A percentile compares a stretch with the other conserved stretches of the same genome.
These are phyloP conservation scores for Pisolithus microcarpus DNA, from an alignment of 768 basidiomycete genomes.

Conservation along the genomic window DNA sequence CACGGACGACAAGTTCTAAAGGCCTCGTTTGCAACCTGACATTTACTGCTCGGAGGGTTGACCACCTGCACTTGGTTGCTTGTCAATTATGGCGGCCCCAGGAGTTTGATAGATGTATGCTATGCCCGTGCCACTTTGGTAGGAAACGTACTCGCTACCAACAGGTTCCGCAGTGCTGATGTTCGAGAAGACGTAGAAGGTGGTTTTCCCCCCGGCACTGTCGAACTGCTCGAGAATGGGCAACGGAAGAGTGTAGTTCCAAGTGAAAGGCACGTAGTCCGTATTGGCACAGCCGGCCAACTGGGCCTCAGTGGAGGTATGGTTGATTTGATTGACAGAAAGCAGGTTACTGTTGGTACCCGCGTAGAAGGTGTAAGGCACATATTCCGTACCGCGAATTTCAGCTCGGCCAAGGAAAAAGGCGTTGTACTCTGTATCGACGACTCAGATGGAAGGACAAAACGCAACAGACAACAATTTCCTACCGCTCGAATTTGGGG, in stretches of 20 bases:
- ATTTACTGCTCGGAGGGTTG: neutral
- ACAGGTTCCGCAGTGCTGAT: neutral
- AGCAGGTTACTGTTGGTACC: slow-evolving; percentile 8
- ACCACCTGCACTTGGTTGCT: neutral
- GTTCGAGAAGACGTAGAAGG: neutral
- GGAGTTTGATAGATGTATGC: slow-evolving; percentile 4
- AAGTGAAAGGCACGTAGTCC: slow-evolving; percentile 1
- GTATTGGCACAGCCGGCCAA: slow-evolving; percentile 5
- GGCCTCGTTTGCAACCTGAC: too few relatives aligned
- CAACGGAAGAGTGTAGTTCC: slow-evolving; percentile 3
- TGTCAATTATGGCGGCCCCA: neutral
- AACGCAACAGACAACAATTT: neutral
- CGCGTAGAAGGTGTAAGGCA: slow-evolving; percentile 7
- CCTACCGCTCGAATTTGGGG: slow-evolving; percentile 7
- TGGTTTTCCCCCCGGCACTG: slow-evolving; percentile 7
- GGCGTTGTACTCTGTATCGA: neutral
- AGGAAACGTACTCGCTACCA: neutral
- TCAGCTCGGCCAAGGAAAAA: slow-evolving; percentile 12
- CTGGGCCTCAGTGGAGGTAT: slow-evolving; percentile 3
- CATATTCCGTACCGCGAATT: neutral
- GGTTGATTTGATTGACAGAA: slow-evolving; percentile 1
- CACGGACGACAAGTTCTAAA: too few relatives aligned
- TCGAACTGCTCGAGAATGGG: slow-evolving; percentile 1
- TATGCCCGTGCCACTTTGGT: slow-evolving; percentile 1
- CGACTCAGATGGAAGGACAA: neutral